Conservation (phyloP, 306 rosid genomes). For the Dalbergia cochinchinensis region DNA sequence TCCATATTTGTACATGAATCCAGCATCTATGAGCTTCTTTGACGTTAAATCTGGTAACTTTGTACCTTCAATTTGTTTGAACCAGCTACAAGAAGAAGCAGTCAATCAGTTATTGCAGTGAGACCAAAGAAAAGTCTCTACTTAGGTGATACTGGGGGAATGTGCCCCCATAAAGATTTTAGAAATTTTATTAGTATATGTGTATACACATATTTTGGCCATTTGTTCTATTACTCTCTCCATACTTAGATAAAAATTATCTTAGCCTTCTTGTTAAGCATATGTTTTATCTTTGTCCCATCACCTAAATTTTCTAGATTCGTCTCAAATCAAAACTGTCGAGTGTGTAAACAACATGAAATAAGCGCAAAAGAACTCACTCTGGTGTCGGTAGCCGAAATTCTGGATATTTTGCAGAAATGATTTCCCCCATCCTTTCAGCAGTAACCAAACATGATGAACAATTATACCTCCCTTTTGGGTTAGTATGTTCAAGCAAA, state of each 20-base stretch:
- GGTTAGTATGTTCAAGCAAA: conserved; percentile 53
- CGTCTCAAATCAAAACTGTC: no score
- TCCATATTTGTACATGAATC: conserved; percentile 52
- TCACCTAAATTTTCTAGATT: no score
- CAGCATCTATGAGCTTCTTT: conserved; percentile 58
- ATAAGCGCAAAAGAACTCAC: conserved; percentile 51
- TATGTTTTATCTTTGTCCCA: no score
- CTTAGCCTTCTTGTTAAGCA: no score
- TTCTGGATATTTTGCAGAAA: conserved; percentile 49
- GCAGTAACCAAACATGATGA: conserved; percentile 39
- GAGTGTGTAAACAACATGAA: neutral
- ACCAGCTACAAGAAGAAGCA: conserved; percentile 28
- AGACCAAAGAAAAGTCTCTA: neutral
- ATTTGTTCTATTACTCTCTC: no score
- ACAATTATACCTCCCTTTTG: conserved; percentile 61
- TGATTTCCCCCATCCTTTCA: conserved; percentile 35
- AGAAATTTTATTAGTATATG: no score
- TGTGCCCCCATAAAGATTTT: no score
- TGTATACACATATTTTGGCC: no score
- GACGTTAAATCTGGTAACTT: conserved; percentile 36
- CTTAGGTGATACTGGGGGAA: no score
- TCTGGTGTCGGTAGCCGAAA: conserved; percentile 49
- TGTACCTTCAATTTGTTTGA: conserved; percentile 28
- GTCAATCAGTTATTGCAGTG: neutral
- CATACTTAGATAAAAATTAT: no score